These are phyloP conservation scores for Russula ochroleuca DNA, from an alignment of 768 basidiomycete species.

Conservation along the genomic window DNA sequence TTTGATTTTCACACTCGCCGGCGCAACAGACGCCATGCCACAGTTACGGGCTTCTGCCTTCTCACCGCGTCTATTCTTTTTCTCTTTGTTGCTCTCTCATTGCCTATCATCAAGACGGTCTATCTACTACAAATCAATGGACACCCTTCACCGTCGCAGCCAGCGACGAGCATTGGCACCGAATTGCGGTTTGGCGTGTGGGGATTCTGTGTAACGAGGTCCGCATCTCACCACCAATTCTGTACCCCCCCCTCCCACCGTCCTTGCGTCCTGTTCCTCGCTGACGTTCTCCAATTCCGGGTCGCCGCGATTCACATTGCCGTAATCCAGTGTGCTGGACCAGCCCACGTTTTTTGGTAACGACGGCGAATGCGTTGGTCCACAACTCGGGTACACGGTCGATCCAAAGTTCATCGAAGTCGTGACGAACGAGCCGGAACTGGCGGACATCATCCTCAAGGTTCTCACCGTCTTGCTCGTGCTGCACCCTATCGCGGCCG, in stretches of 20 bases:
- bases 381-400: conserved; percentile 65
- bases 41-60: conserved; percentile 47
- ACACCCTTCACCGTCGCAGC: conserved; percentile 33
- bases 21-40: conserved; percentile 45
- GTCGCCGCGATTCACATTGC: neutral
- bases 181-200: conserved; percentile 73
- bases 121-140: conserved; percentile 52
- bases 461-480: conserved; percentile 49
- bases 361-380: conserved; percentile 53
- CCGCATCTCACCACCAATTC: conserved; percentile 5
- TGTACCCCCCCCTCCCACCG: neutral
- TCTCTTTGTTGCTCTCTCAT: conserved; percentile 68
- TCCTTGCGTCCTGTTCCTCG: neutral
- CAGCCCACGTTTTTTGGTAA: conserved; percentile 40
- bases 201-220: conserved; percentile 72
- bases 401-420: conserved; percentile 40
- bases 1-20: neutral
- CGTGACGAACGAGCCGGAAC: conserved; percentile 42
- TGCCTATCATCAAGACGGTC: conserved; percentile 68
- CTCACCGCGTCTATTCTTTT: conserved; percentile 65
- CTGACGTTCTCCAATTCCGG: neutral
- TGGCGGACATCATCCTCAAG: conserved; percentile 48
- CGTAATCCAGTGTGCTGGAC: conserved; percentile 31
- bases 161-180: conserved; percentile 50
- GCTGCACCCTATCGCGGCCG: conserved; percentile 64